These are phyloP conservation scores for Sporothrix euskadiensis DNA, from an alignment of 2,329 filamentous ascomycete genomes.

Conservation along the genomic window DNA sequence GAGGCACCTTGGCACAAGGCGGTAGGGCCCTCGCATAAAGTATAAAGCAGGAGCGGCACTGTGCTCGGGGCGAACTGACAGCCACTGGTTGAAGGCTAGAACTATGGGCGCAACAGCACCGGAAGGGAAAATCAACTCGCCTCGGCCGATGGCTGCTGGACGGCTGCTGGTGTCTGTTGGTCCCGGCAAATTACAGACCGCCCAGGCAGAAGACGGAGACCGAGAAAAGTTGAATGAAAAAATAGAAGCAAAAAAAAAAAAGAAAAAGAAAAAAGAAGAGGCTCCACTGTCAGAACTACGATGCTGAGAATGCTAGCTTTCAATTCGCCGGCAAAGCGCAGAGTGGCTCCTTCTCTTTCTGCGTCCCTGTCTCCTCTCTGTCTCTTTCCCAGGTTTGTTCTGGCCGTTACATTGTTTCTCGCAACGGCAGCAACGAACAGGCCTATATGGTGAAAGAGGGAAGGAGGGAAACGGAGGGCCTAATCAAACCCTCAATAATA, in stretches of 20 bases:
- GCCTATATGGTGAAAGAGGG: background rate
- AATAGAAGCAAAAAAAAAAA: background rate
- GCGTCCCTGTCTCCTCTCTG: background rate
- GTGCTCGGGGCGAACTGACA: constrained; percentile 5
- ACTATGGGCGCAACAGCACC: background rate
- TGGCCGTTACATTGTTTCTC: background rate
- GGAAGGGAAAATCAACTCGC: background rate
- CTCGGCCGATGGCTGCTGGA: background rate
- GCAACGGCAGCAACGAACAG: background rate
- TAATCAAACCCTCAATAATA: background rate
- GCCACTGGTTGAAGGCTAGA: background rate
- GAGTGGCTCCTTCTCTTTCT: constrained; percentile 9
- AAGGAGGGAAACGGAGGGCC: background rate
- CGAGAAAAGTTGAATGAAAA: background rate
- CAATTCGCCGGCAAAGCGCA: background rate
- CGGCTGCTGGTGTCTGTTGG: background rate
- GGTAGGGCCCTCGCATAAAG: background rate
- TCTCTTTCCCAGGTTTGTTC: constrained; percentile 4
- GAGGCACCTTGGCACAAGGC: background rate
- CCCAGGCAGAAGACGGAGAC: constrained; percentile 18
- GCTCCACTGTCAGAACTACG: constrained; percentile 13
- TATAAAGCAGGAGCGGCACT: background rate
- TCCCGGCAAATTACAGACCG: constrained; percentile 22
- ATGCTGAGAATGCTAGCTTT: background rate
- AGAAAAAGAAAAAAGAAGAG: background rate